Evolutionary conservation across 2,329 filamentous ascomycete species (phyloP).

Genomic region (Paraphaeosphaeria minitans): DNA sequence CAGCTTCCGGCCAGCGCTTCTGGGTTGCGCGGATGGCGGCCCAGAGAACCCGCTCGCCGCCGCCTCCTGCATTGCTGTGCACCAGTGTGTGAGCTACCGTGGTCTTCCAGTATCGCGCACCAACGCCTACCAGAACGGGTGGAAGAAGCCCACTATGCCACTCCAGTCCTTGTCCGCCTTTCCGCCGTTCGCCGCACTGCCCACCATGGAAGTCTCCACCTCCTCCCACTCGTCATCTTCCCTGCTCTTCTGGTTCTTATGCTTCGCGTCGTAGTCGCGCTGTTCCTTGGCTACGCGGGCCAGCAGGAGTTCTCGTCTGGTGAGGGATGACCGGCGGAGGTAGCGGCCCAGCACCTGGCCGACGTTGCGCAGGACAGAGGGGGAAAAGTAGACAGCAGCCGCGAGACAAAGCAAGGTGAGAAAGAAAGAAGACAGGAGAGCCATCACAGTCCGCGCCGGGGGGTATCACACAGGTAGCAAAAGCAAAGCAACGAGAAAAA

Average conservation of each 20-base stretch:
- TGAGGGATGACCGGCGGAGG: constrained; percentile 39
- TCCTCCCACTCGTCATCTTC: constrained; percentile 74
- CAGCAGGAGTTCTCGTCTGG: constrained; percentile 41
- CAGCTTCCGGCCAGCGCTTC: constrained; percentile 82
- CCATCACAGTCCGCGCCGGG: constrained; percentile 30
- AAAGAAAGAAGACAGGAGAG: constrained; percentile 25
- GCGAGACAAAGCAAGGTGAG: constrained; percentile 33
- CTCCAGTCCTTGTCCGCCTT: constrained; percentile 68
- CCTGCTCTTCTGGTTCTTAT: constrained; percentile 19
- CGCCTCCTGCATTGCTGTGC: constrained; percentile 88
- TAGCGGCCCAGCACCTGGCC: constrained; percentile 36
- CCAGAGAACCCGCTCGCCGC: constrained; percentile 95
- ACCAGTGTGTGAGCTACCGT: constrained; percentile 21
- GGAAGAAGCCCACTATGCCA: constrained; percentile 93
- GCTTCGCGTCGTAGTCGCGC: constrained; percentile 26
- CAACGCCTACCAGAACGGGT: constrained; percentile 83
- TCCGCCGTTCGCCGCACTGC: constrained; percentile 52
- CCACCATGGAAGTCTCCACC: constrained; percentile 60
- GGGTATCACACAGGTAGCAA: constrained; percentile 7
- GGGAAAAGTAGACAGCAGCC: constrained; percentile 29
- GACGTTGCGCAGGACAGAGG: constrained; percentile 34
- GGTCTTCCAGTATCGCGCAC: not conserved
- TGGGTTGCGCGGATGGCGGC: constrained; percentile 92
- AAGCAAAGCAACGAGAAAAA: constrained; percentile 13
- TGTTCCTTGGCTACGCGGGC: constrained; percentile 40